Conservation (phyloP, 345 rosid genomes). For the Turnera subulata region DNA sequence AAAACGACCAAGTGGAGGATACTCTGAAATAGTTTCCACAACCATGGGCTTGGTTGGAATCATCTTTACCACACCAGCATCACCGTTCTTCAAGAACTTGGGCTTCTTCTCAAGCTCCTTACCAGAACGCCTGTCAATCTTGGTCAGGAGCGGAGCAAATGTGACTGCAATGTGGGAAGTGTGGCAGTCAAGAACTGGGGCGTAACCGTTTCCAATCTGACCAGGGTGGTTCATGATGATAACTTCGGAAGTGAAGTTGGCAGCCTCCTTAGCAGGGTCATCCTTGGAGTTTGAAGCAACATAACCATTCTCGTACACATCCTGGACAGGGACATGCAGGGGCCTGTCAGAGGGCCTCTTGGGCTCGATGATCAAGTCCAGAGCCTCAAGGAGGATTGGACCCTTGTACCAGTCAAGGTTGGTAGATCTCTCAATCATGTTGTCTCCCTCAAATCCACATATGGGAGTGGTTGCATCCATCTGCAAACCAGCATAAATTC, state of each 20-base stretch:
- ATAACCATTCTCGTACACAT: slow-evolving; percentile 15
- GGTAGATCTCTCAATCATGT: too few species aligned
- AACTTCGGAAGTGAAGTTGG: too few species aligned
- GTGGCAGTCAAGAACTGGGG: too few species aligned
- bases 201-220: too few species aligned
- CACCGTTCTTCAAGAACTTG: too few species aligned
- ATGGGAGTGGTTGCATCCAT: slow-evolving; percentile 19
- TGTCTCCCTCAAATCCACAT: too few species aligned
- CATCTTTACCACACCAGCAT: slow-evolving; percentile 79
- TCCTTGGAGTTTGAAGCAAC: too few species aligned
- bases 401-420: slow-evolving; percentile 30
- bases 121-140: slow-evolving; percentile 75
- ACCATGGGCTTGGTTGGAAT: slow-evolving; percentile 91
- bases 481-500: not conserved
- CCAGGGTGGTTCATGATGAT: too few species aligned
- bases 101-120: too few species aligned
- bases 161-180: slow-evolving; percentile 83
- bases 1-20: too few species aligned
- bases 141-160: slow-evolving; percentile 59
- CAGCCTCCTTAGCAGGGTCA: too few species aligned
- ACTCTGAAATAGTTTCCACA: slow-evolving; percentile 74
- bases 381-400: slow-evolving; percentile 22
- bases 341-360: slow-evolving; percentile 29
- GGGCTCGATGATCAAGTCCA: slow-evolving; percentile 21
- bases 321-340: slow-evolving; percentile 25